Conservation (phyloP, 306 rosid genomes). For the Delonix regia region DNA sequence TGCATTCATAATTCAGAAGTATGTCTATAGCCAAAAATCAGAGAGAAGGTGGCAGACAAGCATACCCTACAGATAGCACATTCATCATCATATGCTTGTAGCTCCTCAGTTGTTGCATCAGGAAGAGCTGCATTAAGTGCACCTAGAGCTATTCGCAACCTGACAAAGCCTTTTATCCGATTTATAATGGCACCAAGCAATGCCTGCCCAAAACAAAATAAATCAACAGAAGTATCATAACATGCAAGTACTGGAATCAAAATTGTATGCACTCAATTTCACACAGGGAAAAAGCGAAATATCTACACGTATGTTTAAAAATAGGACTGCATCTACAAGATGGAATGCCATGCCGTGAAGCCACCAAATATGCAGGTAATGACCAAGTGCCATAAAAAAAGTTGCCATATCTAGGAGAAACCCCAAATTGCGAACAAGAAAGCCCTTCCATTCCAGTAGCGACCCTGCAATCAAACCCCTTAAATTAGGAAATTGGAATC, state of each 20-base stretch:
- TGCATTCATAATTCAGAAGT: constrained; percentile 34
- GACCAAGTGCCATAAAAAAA: constrained; percentile 92
- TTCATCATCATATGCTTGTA: constrained; percentile 83
- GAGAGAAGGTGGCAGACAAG: constrained; percentile 10
- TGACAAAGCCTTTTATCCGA: constrained; percentile 76
- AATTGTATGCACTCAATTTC: constrained; percentile 22
- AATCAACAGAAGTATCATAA: constrained; percentile 27
- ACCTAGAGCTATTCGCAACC: constrained; percentile 83
- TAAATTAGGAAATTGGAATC: constrained; percentile 35
- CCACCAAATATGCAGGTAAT: constrained; percentile 93
- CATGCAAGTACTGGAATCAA: constrained; percentile 14
- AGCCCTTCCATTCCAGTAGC: constrained; percentile 85
- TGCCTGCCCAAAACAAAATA: constrained; percentile 63
- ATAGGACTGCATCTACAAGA: constrained; percentile 84
- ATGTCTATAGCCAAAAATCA: constrained; percentile 35
- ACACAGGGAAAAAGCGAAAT: constrained; percentile 29
- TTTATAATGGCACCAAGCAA: constrained; percentile 84
- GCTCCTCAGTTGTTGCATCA: constrained; percentile 88
- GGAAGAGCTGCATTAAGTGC: constrained; percentile 96
- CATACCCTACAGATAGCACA: constrained; percentile 97
- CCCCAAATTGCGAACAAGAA: constrained; percentile 83
- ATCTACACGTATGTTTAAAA: constrained; percentile 85
- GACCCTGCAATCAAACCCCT: constrained; percentile 63
- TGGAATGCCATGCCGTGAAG: constrained; percentile 98
- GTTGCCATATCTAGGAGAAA: constrained; percentile 91